Evolutionary conservation across 331 rosid genomes (phyloP).

Genomic region (Stylosanthes scabra): DNA sequence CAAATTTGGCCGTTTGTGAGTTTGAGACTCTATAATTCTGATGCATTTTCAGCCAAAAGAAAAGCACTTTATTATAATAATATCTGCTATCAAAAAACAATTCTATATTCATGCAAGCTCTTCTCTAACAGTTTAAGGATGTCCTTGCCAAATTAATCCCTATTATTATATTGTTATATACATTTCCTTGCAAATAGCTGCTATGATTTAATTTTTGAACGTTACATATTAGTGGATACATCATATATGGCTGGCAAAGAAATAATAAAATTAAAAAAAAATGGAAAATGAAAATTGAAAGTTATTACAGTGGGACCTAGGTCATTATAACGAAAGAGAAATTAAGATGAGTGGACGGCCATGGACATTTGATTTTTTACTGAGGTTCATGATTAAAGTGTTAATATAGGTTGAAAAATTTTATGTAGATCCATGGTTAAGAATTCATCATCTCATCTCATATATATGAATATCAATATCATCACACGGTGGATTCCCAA

Average conservation of each 20-base stretch:
- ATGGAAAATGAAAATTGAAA: slow-evolving; percentile 29
- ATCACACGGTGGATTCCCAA: slow-evolving; percentile 26
- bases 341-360: slow-evolving; percentile 54
- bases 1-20: slow-evolving; percentile 43
- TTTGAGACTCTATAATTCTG: slow-evolving; percentile 37
- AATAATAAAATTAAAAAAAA: neutral
- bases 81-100: slow-evolving; percentile 39
- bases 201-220: neutral
- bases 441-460: slow-evolving; percentile 42
- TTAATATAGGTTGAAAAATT: slow-evolving; percentile 43
- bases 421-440: slow-evolving; percentile 44
- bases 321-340: slow-evolving; percentile 69
- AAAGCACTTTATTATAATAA: slow-evolving; percentile 36
- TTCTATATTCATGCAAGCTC: neutral
- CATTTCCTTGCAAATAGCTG: too few relatives aligned
- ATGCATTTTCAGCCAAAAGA: slow-evolving; percentile 46
- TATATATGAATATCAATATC: neutral
- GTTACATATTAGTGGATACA: slow-evolving; percentile 29
- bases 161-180: too few relatives aligned
- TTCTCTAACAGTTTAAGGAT: too few relatives aligned
- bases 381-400: slow-evolving; percentile 51
- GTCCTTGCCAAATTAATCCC: neutral
- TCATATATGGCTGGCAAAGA: slow-evolving; percentile 46
- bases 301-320: slow-evolving; percentile 54
- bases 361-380: slow-evolving; percentile 47